Evolutionary conservation across 768 basidiomycete genomes (phyloP).

Genomic region (Lactarius deliciosus): DNA sequence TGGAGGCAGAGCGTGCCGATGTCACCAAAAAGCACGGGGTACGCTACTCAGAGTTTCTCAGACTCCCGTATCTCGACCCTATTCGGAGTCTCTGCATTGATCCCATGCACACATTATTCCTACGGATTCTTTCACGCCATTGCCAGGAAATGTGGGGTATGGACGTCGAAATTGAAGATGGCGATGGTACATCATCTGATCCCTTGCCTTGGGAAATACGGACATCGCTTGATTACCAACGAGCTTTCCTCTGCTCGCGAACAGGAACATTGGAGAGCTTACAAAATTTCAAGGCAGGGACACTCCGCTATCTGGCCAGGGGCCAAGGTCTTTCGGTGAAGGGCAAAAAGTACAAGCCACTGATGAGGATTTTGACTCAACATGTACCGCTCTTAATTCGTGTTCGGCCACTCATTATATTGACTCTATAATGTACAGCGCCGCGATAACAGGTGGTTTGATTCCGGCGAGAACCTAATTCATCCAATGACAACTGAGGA

Average conservation of each 20-base stretch:
- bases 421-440: no score
- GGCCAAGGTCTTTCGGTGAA: no score
- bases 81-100: constrained; percentile 27
- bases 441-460: no score
- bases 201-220: neutral
- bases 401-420: no score
- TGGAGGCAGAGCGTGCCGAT: constrained; percentile 2
- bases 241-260: neutral
- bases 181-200: neutral
- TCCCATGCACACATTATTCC: constrained; percentile 32
- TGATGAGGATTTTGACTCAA: neutral
- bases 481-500: no score
- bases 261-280: neutral
- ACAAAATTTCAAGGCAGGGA: neutral
- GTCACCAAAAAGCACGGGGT: constrained; percentile 31
- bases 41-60: constrained; percentile 30
- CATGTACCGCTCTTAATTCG: no score
- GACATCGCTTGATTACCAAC: neutral
- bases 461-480: no score
- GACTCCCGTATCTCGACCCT: constrained; percentile 30
- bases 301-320: no score
- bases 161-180: neutral
- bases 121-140: constrained; percentile 26
- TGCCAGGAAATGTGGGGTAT: constrained; percentile 20
- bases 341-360: neutral